Evolutionary conservation across 148 eudicot species (phyloP).

Genomic region (Nyssa sinensis): DNA sequence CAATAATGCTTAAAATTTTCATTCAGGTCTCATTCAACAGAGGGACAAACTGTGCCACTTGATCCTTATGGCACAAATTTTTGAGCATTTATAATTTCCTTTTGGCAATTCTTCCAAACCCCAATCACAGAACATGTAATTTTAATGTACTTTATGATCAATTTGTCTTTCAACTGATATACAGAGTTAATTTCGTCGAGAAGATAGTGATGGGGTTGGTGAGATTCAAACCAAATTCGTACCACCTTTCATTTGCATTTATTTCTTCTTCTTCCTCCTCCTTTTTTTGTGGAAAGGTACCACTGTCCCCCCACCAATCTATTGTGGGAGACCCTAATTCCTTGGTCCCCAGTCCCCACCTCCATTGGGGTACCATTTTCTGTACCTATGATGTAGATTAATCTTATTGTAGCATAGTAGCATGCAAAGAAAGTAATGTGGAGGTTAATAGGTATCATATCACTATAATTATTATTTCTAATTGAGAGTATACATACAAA

Average conservation of each 20-base stretch:
- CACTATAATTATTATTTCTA: conserved; percentile 24
- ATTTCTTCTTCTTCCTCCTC: no score
- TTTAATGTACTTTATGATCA: neutral
- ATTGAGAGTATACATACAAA: conserved; percentile 17
- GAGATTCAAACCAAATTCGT: no score
- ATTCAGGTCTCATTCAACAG: conserved; percentile 16
- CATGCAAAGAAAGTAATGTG: neutral
- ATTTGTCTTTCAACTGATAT: neutral
- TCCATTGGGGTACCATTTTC: no score
- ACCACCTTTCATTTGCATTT: no score
- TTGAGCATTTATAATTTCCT: neutral
- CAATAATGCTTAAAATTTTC: neutral
- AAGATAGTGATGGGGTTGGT: neutral
- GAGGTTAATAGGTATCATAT: conserved; percentile 14
- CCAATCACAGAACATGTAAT: neutral
- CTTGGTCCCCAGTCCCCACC: no score
- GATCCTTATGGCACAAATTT: neutral
- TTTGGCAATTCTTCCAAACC: neutral
- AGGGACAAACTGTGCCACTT: conserved; percentile 18
- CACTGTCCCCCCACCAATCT: no score
- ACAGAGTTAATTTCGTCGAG: neutral
- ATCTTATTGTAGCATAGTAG: no score
- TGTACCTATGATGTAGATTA: no score
- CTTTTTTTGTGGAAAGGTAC: no score
- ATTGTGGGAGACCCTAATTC: no score